Conservation (phyloP, 2,329 filamentous ascomycete species). For the Pseudogymnoascus sp. region DNA sequence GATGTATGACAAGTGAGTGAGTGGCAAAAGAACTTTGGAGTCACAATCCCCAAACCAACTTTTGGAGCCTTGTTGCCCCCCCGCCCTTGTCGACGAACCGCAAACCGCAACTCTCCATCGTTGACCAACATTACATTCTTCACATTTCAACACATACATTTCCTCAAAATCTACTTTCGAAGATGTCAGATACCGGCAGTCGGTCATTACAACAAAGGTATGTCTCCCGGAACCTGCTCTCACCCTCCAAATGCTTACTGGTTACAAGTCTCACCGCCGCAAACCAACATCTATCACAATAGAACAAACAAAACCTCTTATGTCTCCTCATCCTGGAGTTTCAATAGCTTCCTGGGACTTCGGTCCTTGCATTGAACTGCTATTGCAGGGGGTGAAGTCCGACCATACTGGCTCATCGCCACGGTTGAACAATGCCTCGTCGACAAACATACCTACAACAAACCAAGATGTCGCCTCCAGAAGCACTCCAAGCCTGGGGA, state of each 20-base stretch:
- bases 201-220: conserved; percentile 7
- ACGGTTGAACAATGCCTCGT: neutral
- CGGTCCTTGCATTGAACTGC: conserved; percentile 1
- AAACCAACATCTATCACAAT: neutral
- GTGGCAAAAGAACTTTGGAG: conserved; percentile 2
- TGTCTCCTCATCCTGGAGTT: conserved; percentile 4
- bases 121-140: neutral
- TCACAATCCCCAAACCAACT: neutral
- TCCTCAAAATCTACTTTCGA: neutral
- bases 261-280: neutral
- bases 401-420: neutral
- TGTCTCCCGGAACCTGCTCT: neutral
- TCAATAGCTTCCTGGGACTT: neutral
- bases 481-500: neutral
- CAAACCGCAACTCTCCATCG: neutral
- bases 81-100: neutral
- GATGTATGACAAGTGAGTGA: neutral
- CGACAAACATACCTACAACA: neutral
- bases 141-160: conserved; percentile 9
- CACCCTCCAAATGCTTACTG: neutral
- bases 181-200: neutral
- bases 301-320: conserved; percentile 7
- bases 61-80: neutral
- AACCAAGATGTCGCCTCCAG: neutral
- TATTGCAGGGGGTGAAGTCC: neutral